phyloP scores from a whole-genome alignment of 1,139 yeast species.

The Geotrichum cucujoidarum region DNA sequence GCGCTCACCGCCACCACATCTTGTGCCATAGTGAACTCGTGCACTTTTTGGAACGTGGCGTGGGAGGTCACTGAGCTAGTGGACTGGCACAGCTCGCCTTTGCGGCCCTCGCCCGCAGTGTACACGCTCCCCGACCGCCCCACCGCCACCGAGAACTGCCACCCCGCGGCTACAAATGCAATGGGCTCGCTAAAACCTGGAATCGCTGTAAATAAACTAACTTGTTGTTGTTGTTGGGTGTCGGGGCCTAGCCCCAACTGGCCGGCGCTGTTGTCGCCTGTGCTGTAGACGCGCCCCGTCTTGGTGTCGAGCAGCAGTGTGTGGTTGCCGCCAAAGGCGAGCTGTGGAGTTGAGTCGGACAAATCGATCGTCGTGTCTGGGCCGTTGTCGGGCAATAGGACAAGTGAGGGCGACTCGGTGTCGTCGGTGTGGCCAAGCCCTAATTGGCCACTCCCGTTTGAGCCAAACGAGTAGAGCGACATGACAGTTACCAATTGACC shows the following conservation, averaged over 20 bases:
- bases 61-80: constrained; percentile 3
- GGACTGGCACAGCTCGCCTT: constrained; percentile 67
- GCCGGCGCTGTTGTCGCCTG: constrained; percentile 57
- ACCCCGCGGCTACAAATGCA: constrained; percentile 51
- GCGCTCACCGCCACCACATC: constrained; percentile 36
- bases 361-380: neutral
- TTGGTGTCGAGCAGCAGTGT: constrained; percentile 51
- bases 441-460: constrained; percentile 75
- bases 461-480: constrained; percentile 60
- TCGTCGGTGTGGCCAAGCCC: constrained; percentile 63
- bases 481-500: constrained; percentile 20
- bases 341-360: constrained; percentile 2
- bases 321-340: constrained; percentile 81
- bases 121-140: constrained; percentile 42
- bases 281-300: constrained; percentile 48
- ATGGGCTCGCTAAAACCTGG: constrained; percentile 5
- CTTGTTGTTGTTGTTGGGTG: too few relatives aligned
- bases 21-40: neutral
- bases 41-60: neutral
- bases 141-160: constrained; percentile 67
- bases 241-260: constrained; percentile 45
- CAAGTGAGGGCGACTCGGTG: constrained; percentile 35
- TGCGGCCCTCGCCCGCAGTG: constrained; percentile 57
- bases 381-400: constrained; percentile 25
- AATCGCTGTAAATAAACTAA: constrained; percentile 10